phyloP scores from a whole-genome alignment of 371 early-diverging fungal genomes.

The Mucor irregularis region DNA sequence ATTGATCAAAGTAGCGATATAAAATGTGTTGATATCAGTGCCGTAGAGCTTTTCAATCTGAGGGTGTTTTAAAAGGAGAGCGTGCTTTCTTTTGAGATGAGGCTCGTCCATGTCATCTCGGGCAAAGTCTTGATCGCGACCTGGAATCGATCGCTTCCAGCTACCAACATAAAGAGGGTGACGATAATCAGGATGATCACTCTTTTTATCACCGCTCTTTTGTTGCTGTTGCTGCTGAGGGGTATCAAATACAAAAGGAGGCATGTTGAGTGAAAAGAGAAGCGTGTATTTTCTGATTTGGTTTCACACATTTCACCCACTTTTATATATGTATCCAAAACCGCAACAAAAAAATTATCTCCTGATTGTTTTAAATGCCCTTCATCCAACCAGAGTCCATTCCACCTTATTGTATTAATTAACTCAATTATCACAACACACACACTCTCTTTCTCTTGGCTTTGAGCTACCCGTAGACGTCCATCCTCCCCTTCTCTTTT shows the following conservation, averaged over 20 bases:
- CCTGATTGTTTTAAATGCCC: too few species aligned
- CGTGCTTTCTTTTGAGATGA: slow-evolving; percentile 86
- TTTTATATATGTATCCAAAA: too few species aligned
- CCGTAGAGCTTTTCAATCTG: slow-evolving; percentile 86
- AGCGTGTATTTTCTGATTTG: neutral
- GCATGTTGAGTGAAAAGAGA: slow-evolving; percentile 22
- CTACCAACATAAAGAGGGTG: slow-evolving; percentile 80
- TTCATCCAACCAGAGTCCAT: too few species aligned
- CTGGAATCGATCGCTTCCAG: slow-evolving; percentile 84
- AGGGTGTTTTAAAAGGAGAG: slow-evolving; percentile 84
- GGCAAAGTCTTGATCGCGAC: slow-evolving; percentile 73
- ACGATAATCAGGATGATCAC: slow-evolving; percentile 65
- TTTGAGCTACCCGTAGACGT: too few species aligned
- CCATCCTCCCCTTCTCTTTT: too few species aligned
- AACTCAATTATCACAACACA: too few species aligned
- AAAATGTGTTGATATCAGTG: slow-evolving; percentile 75
- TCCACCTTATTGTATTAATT: too few species aligned
- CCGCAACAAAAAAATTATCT: too few species aligned
- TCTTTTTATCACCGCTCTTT: too few species aligned
- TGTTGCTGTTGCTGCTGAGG: slow-evolving; percentile 10
- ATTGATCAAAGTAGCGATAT: slow-evolving; percentile 70
- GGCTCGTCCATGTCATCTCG: slow-evolving; percentile 92
- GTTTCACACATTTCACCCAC: too few species aligned
- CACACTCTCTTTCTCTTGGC: too few species aligned
- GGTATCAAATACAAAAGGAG: slow-evolving; percentile 31